phyloP scores from a whole-genome alignment of 805 yeast species.

The Maudiozyma serrabonitensis region DNA sequence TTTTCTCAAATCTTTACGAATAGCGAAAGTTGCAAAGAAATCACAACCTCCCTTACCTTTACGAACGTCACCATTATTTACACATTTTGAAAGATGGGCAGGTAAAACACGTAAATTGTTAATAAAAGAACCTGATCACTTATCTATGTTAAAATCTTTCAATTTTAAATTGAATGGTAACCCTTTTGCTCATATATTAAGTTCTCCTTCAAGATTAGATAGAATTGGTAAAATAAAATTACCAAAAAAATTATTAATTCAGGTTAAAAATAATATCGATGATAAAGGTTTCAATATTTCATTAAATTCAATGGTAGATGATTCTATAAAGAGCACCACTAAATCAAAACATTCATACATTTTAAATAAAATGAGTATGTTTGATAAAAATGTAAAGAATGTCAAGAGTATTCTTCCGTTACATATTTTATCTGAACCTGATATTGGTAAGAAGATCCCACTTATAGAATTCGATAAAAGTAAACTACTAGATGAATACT shows the following conservation, averaged over 20 bases:
- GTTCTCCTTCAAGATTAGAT: constrained; percentile 38
- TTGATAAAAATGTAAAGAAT: constrained; percentile 3
- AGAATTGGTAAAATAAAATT: constrained; percentile 27
- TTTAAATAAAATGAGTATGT: constrained; percentile 9
- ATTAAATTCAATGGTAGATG: not conserved
- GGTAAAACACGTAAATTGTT: constrained; percentile 21
- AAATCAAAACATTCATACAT: constrained; percentile 16
- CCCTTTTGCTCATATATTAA: constrained; percentile 31
- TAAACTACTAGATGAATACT: not conserved
- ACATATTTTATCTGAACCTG: not conserved
- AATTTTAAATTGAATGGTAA: constrained; percentile 23
- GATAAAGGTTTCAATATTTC: not conserved
- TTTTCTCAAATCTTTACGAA: not conserved
- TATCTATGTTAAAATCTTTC: not conserved
- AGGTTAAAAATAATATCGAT: constrained; percentile 22
- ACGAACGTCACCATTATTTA: constrained; percentile 8
- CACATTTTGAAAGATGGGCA: constrained; percentile 30
- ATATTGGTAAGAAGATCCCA: too few relatives aligned
- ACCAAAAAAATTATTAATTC: constrained; percentile 34
- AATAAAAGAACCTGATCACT: not conserved
- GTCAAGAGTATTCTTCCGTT: not conserved
- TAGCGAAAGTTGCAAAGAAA: not conserved
- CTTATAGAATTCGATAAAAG: not conserved
- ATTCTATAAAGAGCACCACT: not conserved
- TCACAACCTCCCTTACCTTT: not conserved